A percentile compares a stretch with the other conserved stretches of the same genome.
These are phyloP conservation scores for Leptodermis oblonga DNA, from an alignment of 257 asterid species.

Conservation along the genomic window DNA sequence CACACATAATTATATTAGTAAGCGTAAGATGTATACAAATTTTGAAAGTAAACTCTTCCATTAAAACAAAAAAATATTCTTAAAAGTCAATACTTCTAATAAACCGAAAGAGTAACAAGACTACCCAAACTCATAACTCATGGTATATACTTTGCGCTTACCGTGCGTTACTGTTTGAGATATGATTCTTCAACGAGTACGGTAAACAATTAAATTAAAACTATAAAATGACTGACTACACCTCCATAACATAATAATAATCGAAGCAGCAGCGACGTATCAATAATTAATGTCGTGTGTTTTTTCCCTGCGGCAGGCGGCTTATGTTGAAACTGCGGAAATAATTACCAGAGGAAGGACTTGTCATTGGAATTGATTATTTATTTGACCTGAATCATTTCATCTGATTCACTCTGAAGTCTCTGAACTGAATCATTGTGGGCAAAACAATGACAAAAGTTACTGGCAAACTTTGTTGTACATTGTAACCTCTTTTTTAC, in stretches of 20 bases:
- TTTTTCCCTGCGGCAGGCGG: neutral
- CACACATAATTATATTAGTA: too few species aligned
- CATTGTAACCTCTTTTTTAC: neutral
- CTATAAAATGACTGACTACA: neutral
- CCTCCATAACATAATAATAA: too few species aligned
- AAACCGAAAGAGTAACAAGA: too few species aligned
- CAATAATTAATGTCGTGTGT: neutral
- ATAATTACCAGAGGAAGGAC: neutral
- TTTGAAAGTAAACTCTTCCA: too few species aligned
- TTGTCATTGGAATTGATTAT: slow-evolving; percentile 11
- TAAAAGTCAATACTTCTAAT: too few species aligned
- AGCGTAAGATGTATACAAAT: too few species aligned
- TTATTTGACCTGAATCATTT: slow-evolving; percentile 14
- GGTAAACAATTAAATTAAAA: too few species aligned
- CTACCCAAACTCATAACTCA: too few species aligned
- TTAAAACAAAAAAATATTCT: too few species aligned
- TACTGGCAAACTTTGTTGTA: slow-evolving; percentile 9
- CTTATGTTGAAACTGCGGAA: slow-evolving; percentile 1
- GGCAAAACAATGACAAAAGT: neutral
- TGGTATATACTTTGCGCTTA: too few species aligned
- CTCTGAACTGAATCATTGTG: slow-evolving; percentile 25
- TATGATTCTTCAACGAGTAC: too few species aligned
- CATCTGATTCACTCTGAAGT: slow-evolving; percentile 28
- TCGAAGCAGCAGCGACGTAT: neutral
- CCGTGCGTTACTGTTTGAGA: too few species aligned